These are phyloP conservation scores for Malus sylvestris DNA, from an alignment of 306 rosid genomes.

Conservation along the genomic window DNA sequence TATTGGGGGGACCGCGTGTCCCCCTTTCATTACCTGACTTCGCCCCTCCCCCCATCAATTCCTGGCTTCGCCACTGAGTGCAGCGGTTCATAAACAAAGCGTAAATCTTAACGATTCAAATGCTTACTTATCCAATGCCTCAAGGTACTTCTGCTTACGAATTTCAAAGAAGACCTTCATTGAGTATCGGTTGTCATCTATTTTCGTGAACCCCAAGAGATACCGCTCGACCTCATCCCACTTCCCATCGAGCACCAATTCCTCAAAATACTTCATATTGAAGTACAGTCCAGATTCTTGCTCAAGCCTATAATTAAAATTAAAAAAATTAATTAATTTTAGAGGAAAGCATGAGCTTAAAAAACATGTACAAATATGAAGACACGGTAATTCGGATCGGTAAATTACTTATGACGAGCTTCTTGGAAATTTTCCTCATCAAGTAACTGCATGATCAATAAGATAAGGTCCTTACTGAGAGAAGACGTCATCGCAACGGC, in stretches of 20 bases:
- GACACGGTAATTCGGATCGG: background rate
- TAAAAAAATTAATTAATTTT: background rate
- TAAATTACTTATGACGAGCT: conserved; percentile 74
- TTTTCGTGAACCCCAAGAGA: conserved; percentile 78
- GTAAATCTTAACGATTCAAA: background rate
- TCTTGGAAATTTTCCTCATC: conserved; percentile 86
- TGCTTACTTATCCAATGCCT: conserved; percentile 81
- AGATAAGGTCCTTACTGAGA: conserved; percentile 78
- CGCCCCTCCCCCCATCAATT: too few species aligned
- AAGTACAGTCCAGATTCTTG: conserved; percentile 89
- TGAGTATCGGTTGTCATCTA: conserved; percentile 83
- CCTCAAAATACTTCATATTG: conserved; percentile 78
- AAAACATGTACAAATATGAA: background rate
- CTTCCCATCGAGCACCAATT: conserved; percentile 67
- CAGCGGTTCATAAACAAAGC: background rate
- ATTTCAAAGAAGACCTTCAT: conserved; percentile 97
- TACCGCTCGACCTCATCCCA: conserved; percentile 86
- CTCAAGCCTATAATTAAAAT: conserved; percentile 50
- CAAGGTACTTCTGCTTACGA: conserved; percentile 91
- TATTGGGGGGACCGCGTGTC: too few species aligned
- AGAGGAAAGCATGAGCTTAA: background rate
- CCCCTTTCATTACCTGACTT: too few species aligned
- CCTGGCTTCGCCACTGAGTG: too few species aligned
- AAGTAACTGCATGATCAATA: conserved; percentile 85
- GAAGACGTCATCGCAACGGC: conserved; percentile 38